These are phyloP conservation scores for Hypoxylon sp. DNA, from an alignment of 2,329 filamentous ascomycete species.

Conservation along the genomic window DNA sequence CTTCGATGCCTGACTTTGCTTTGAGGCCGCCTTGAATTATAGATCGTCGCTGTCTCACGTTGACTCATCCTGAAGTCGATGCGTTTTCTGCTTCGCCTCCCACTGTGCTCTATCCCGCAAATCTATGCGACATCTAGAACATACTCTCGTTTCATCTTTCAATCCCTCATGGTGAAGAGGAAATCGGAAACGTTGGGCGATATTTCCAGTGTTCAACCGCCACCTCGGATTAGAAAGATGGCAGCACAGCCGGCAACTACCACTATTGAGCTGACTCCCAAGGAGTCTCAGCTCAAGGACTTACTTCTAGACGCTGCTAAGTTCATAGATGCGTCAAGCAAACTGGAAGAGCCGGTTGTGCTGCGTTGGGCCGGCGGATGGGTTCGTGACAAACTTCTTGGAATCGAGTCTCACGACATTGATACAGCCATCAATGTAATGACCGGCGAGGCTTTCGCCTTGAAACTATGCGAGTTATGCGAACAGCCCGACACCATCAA, in stretches of 20 bases:
- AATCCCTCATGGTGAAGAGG: slow-evolving; percentile 53
- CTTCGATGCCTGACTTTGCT: not conserved
- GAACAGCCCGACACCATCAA: slow-evolving; percentile 70
- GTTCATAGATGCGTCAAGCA: slow-evolving; percentile 70
- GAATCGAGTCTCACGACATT: slow-evolving; percentile 81
- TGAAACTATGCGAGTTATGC: slow-evolving; percentile 78
- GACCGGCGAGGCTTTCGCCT: slow-evolving; percentile 84
- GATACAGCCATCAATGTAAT: slow-evolving; percentile 89
- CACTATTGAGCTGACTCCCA: slow-evolving; percentile 71
- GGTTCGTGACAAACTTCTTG: slow-evolving; percentile 87
- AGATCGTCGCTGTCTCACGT: slow-evolving; percentile 6
- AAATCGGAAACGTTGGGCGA: slow-evolving; percentile 48
- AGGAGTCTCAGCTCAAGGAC: slow-evolving; percentile 79
- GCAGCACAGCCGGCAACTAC: slow-evolving; percentile 49
- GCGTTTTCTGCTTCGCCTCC: slow-evolving; percentile 25
- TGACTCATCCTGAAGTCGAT: slow-evolving; percentile 40
- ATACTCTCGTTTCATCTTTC: not conserved
- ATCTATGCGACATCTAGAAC: not conserved
- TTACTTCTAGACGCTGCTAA: slow-evolving; percentile 86
- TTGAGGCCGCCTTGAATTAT: slow-evolving; percentile 8
- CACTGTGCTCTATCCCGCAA: not conserved
- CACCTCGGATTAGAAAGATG: slow-evolving; percentile 52
- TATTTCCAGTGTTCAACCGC: slow-evolving; percentile 35
- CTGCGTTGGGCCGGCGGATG: slow-evolving; percentile 88
- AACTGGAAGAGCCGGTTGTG: slow-evolving; percentile 69